phyloP scores from a whole-genome alignment of 768 basidiomycete genomes.

The Tremella mesenterica region DNA sequence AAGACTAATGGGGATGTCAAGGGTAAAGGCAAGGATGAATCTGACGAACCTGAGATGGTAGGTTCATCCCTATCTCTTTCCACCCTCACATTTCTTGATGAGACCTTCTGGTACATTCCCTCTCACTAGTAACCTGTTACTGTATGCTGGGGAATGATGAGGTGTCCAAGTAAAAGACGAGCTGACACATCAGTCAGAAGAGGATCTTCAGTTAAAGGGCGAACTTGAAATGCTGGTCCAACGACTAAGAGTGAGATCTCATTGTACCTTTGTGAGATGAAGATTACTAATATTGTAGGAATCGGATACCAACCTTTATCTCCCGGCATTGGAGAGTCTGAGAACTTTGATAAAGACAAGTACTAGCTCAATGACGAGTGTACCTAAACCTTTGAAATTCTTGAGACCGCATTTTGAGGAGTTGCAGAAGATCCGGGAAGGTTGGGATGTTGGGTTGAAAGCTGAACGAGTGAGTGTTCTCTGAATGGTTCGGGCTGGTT shows the following conservation, averaged over 20 bases:
- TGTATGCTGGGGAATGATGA: constrained; percentile 1
- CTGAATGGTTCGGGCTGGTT: no score
- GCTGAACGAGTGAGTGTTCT: constrained; percentile 34
- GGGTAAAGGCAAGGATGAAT: constrained; percentile 44
- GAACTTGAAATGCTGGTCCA: constrained; percentile 97
- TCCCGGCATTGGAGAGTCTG: constrained; percentile 84
- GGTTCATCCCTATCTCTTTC: constrained; percentile 40
- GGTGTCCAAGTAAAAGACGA: no score
- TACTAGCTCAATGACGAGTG: constrained; percentile 97
- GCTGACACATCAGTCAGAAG: constrained; percentile 96
- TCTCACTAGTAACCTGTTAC: background rate
- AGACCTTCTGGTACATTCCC: no score
- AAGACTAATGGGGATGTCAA: constrained; percentile 33
- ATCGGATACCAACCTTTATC: constrained; percentile 71
- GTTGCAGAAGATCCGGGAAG: constrained; percentile 70
- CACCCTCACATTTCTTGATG: background rate
- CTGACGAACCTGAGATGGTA: constrained; percentile 58
- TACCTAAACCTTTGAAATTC: constrained; percentile 98
- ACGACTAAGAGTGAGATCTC: constrained; percentile 76
- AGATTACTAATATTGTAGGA: constrained; percentile 54
- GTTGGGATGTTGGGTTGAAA: constrained; percentile 60
- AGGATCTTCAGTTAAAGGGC: constrained; percentile 82
- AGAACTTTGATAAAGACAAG: constrained; percentile 89
- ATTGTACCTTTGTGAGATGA: background rate
- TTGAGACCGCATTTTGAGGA: constrained; percentile 84